phyloP scores from a whole-genome alignment of 1,284 basidiomycete species.

The Pseudomicrostroma phylloplanum region DNA sequence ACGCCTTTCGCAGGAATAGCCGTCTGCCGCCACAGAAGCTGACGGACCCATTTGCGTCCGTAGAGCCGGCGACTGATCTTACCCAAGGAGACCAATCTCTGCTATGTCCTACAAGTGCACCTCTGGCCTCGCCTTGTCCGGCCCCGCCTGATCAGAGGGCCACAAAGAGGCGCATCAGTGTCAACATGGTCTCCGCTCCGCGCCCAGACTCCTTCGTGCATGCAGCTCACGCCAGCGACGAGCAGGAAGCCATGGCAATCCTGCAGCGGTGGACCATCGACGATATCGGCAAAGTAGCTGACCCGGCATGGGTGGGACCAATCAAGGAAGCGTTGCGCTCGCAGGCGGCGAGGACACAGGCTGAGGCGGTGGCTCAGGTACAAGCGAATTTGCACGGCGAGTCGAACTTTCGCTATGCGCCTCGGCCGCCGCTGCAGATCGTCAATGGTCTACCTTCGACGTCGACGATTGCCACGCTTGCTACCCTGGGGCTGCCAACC shows the following conservation, averaged over 20 bases:
- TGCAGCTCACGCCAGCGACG: constrained; percentile 86
- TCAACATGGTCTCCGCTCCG: constrained; percentile 41
- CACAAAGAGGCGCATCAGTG: constrained; percentile 42
- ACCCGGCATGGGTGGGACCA: constrained; percentile 67
- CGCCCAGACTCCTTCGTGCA: constrained; percentile 55
- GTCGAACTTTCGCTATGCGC: constrained; percentile 53
- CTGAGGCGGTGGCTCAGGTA: constrained; percentile 73
- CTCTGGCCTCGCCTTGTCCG: constrained; percentile 12
- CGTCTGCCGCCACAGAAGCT: background rate
- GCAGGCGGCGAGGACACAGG: constrained; percentile 62
- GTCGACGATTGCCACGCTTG: background rate
- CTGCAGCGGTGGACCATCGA: constrained; percentile 84
- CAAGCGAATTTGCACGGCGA: constrained; percentile 50
- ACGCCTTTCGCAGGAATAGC: constrained; percentile 17
- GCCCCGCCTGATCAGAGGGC: constrained; percentile 15
- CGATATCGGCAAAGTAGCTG: constrained; percentile 68
- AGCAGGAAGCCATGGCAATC: constrained; percentile 80
- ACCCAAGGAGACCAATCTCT: background rate
- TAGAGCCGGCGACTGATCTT: background rate
- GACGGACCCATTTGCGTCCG: constrained; percentile 10
- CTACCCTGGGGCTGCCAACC: background rate
- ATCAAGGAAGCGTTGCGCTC: constrained; percentile 75
- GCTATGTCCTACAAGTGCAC: no score
- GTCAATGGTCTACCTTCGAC: constrained; percentile 33
- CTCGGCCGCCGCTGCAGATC: constrained; percentile 30